Evolutionary conservation across 176 grass and related monocot species (phyloP), one percentile per base, ranked within the genome.

Genomic region (Neostapfia colusana): DNA sequence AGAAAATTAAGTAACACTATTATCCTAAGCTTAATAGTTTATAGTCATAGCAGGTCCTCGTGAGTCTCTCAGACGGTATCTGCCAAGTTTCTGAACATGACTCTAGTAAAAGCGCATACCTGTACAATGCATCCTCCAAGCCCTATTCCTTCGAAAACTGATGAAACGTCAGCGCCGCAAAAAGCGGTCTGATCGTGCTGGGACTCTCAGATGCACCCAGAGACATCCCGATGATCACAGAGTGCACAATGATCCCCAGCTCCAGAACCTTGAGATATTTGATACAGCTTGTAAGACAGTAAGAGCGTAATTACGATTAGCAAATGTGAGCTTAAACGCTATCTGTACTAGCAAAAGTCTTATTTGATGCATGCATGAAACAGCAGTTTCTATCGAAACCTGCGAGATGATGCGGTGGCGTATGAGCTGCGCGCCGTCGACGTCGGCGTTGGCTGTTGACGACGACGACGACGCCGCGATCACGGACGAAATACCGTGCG

Each of bases 391-490:
- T 11, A 65, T 51, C 37, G 18, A 45, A 16, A 93, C 91, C 91
- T 90, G 88, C 8, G 91, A 74, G 74, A 93, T 88, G 63, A 93
- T 79, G 11, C 91, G 91, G 17, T 93, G 83, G 8, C 90, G 89
- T 56, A 82, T 58, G 63, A 93, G 79, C 63, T 97, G 79, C 31
- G 18, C 48, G 16, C 51, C 35, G 23, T 70, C 83, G 17, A n/a
- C n/a, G 31, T 39, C 85, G 14, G 26, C 18, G 8, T 35, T 16
- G 21, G 38, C n/a, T 5, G 67, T 15, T 31, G 31, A 31, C 17
- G 20, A 36, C 45, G 20, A 36, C 45, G 37, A 16, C 27, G 27
- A 65, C 20, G 40, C 69, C 11, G 49, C 64, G 15, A 74, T 34
- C 51, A 75, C 12, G 10, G 85, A 62, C 10, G 78, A 14, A 36